These are phyloP conservation scores for Hamamelis virginiana DNA, from an alignment of 164 flowering plant genomes.

Conservation along the genomic window DNA sequence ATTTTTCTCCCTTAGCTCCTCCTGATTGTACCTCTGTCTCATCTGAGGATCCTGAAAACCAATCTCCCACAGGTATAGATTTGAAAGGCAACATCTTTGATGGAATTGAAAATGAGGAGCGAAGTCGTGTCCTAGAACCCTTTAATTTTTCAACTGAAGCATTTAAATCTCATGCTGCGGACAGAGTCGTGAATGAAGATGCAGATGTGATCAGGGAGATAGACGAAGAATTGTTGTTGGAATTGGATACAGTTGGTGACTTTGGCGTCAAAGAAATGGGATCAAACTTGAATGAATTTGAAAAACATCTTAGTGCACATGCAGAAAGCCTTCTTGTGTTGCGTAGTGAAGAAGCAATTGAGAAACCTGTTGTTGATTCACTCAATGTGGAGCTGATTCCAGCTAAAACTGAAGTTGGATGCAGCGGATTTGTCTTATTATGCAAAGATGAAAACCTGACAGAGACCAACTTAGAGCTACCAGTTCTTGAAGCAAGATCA, in stretches of 20 bases:
- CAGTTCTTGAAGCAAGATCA: conserved; percentile 40
- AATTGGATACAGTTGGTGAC: conserved; percentile 75
- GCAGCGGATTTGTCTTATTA: too few relatives aligned
- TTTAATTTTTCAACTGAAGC: conserved; percentile 14
- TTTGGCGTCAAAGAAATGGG: conserved; percentile 44
- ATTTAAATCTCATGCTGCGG: conserved; percentile 13
- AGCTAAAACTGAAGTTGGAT: background rate
- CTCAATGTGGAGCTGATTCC: background rate
- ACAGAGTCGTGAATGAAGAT: conserved; percentile 29
- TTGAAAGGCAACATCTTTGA: conserved; percentile 8
- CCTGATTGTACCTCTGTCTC: conserved; percentile 12
- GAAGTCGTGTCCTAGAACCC: conserved; percentile 3
- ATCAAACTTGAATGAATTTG: conserved; percentile 11
- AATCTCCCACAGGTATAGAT: conserved; percentile 2
- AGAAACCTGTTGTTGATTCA: background rate
- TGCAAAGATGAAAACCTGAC: too few relatives aligned
- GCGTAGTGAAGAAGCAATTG: background rate
- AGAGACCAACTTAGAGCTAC: conserved; percentile 21
- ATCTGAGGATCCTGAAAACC: conserved; percentile 16
- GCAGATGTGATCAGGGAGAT: conserved; percentile 49
- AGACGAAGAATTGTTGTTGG: conserved; percentile 58
- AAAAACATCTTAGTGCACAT: conserved; percentile 3
- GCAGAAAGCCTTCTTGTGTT: background rate
- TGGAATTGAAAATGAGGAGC: conserved; percentile 13
- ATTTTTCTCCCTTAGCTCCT: conserved; percentile 9